Evolutionary conservation across 1,284 basidiomycete genomes (phyloP).

Genomic region (Neonothopanus nambi): DNA sequence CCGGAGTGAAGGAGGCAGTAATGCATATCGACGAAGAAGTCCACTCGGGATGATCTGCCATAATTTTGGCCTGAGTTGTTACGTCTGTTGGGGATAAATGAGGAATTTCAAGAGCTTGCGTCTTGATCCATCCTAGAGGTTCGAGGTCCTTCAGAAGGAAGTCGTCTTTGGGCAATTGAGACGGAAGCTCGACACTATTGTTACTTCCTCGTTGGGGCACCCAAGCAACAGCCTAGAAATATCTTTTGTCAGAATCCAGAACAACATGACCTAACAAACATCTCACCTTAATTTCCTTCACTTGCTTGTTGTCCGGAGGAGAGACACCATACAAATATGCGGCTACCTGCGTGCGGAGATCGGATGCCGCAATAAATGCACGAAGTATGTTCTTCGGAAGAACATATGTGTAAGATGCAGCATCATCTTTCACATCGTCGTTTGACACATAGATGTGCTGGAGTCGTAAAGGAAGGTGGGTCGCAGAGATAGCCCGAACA

Average conservation of each 20-base stretch:
- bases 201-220: slow-evolving; percentile 96
- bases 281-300: slow-evolving; percentile 92
- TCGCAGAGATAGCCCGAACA: slow-evolving; percentile 93
- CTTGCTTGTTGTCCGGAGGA: slow-evolving; percentile 95
- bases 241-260: slow-evolving; percentile 11
- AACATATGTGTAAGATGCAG: slow-evolving; percentile 91
- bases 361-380: slow-evolving; percentile 91
- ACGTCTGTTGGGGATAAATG: slow-evolving; percentile 93
- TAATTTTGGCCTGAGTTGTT: slow-evolving; percentile 94
- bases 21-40: slow-evolving; percentile 93
- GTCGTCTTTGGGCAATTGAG: slow-evolving; percentile 88
- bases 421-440: slow-evolving; percentile 98
- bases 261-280: neutral
- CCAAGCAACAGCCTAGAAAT: slow-evolving; percentile 79
- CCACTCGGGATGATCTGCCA: slow-evolving; percentile 96
- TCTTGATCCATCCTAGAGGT: slow-evolving; percentile 98
- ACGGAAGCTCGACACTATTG: slow-evolving; percentile 87
- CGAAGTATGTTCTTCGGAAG: slow-evolving; percentile 97
- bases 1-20: slow-evolving; percentile 95
- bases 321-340: slow-evolving; percentile 93
- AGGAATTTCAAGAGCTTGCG: slow-evolving; percentile 89
- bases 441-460: slow-evolving; percentile 99
- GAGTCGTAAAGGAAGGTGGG: slow-evolving; percentile 92
- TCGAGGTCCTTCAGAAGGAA: slow-evolving; percentile 94
- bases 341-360: slow-evolving; percentile 95